Conservation (phyloP, 441 rosid species). For the Eutrema salsugineum region DNA sequence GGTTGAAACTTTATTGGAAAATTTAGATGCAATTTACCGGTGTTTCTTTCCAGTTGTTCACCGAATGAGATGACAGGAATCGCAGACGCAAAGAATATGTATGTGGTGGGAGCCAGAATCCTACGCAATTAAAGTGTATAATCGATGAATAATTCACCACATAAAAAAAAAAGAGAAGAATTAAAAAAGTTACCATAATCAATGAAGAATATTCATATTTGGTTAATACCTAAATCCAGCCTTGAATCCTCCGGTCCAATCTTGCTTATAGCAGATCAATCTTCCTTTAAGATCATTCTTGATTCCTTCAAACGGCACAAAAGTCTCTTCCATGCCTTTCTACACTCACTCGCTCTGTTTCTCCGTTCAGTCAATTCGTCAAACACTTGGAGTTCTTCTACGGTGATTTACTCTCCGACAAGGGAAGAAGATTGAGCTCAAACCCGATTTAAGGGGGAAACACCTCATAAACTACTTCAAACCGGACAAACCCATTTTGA, state of each 20-base stretch:
- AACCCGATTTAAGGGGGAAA: constrained; percentile 10
- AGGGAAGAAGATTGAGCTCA: background rate
- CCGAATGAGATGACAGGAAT: constrained; percentile 98
- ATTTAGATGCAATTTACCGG: constrained; percentile 46
- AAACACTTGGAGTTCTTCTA: constrained; percentile 17
- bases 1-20: background rate
- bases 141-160: background rate
- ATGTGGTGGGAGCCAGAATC: constrained; percentile 96
- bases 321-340: constrained; percentile 68
- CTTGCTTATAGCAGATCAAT: constrained; percentile 74
- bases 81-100: constrained; percentile 96
- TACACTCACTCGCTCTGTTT: background rate
- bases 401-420: background rate
- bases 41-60: constrained; percentile 81
- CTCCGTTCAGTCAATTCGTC: constrained; percentile 15
- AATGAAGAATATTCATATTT: background rate
- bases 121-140: constrained; percentile 26
- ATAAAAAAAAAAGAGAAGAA: background rate
- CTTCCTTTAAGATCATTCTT: constrained; percentile 81
- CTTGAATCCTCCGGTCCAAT: constrained; percentile 79
- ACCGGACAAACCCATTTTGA: background rate
- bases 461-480: constrained; percentile 5
- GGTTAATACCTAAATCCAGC: constrained; percentile 68
- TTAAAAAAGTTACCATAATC: background rate
- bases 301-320: constrained; percentile 74